These are phyloP conservation scores for Monosporozyma aerobia DNA, from an alignment of 805 yeast species.

Conservation along the genomic window DNA sequence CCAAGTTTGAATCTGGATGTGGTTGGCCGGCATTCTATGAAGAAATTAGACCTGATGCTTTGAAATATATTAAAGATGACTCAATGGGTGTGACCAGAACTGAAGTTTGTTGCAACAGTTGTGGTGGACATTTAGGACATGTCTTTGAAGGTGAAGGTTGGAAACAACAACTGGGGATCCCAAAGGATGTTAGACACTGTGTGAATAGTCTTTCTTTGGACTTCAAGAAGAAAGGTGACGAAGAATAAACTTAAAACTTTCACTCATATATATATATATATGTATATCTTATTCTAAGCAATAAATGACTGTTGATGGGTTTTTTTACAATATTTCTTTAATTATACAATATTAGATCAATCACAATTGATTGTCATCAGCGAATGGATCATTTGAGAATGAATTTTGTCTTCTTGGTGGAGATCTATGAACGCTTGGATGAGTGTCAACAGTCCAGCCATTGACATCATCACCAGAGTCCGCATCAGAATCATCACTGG, in stretches of 20 bases:
- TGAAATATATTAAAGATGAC: conserved; percentile 50
- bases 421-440: background rate
- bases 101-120: conserved; percentile 79
- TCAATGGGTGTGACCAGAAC: conserved; percentile 72
- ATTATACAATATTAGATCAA: background rate
- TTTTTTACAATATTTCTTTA: background rate
- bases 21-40: conserved; percentile 98
- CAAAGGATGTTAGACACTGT: conserved; percentile 90
- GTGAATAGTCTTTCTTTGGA: conserved; percentile 80
- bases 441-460: conserved; percentile 1
- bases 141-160: conserved; percentile 91
- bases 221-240: conserved; percentile 32
- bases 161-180: conserved; percentile 33
- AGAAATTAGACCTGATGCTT: conserved; percentile 68
- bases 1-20: conserved; percentile 86
- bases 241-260: background rate
- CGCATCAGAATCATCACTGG: conserved; percentile 13
- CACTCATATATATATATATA: background rate
- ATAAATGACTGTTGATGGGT: background rate
- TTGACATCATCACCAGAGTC: conserved; percentile 10
- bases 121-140: conserved; percentile 96
- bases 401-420: background rate
- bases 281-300: background rate
- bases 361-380: conserved; percentile 33
- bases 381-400: conserved; percentile 36